Percentiles rank a stretch among this genome's conserved stretches.
These are phyloP conservation scores for Elsinoe fawcettii DNA, from an alignment of 2,329 filamentous ascomycete species.

Conservation along the genomic window DNA sequence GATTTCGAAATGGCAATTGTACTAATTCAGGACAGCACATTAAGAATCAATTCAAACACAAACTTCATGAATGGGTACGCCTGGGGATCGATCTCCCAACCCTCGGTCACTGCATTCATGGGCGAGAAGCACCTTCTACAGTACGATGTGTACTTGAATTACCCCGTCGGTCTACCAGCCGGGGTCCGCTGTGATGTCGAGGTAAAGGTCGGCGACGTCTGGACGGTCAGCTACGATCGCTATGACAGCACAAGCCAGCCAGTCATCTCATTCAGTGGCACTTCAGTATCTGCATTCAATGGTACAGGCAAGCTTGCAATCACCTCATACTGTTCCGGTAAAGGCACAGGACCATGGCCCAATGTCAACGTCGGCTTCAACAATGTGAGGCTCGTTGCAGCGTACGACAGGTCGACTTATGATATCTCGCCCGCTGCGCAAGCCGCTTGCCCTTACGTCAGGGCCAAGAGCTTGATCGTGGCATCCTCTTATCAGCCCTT, in stretches of 20 bases:
- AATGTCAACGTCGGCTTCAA: slow-evolving; percentile 10
- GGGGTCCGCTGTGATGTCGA: slow-evolving; percentile 13
- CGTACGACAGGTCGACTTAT: slow-evolving; percentile 4
- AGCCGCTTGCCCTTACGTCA: slow-evolving; percentile 3
- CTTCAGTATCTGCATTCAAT: slow-evolving; percentile 5
- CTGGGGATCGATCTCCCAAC: slow-evolving; percentile 5
- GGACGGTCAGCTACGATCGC: slow-evolving; percentile 13
- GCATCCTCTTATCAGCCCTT: slow-evolving; percentile 15
- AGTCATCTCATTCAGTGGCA: slow-evolving; percentile 6
- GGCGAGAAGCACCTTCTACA: slow-evolving; percentile 6
- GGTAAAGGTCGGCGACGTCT: slow-evolving; percentile 8
- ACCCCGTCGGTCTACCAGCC: slow-evolving; percentile 2
- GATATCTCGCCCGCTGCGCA: background rate
- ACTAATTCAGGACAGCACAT: background rate
- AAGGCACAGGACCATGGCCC: slow-evolving; percentile 10
- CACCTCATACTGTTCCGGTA: slow-evolving; percentile 11
- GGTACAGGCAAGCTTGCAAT: slow-evolving; percentile 12
- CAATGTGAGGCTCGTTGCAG: slow-evolving; percentile 8
- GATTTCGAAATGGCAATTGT: too few species aligned
- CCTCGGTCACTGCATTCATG: slow-evolving; percentile 8
- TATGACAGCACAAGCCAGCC: slow-evolving; percentile 12
- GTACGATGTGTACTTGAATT: slow-evolving; percentile 11
- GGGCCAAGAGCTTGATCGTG: slow-evolving; percentile 11
- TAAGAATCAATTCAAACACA: slow-evolving; percentile 1
- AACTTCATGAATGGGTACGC: slow-evolving; percentile 15